Evolutionary conservation across 176 grass and related monocot genomes (phyloP).

Genomic region (Lolium perenne): DNA sequence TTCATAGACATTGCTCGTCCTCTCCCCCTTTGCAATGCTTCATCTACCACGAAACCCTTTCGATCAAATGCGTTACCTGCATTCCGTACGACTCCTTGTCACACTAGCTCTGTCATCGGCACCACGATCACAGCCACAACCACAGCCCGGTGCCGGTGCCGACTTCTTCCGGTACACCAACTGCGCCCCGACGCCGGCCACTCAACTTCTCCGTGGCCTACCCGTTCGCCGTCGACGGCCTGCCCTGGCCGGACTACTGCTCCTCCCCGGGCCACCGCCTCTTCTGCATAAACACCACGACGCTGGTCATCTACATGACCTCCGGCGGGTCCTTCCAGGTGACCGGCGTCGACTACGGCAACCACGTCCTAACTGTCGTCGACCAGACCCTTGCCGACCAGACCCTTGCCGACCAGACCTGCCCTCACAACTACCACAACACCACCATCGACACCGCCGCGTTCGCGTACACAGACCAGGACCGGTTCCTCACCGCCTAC

Average conservation of each 20-base stretch:
- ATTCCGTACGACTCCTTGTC: not conserved
- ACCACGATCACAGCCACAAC: not conserved
- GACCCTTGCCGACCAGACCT: not conserved
- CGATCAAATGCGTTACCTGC: not conserved
- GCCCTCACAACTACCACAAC: not conserved
- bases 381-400: slow-evolving; percentile 12
- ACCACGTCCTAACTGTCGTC: slow-evolving; percentile 35
- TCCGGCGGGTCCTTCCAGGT: slow-evolving; percentile 15
- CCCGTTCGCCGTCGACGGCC: slow-evolving; percentile 23
- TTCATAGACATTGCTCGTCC: not conserved
- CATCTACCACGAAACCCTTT: not conserved
- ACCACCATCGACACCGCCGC: slow-evolving; percentile 30
- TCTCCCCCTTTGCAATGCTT: not conserved
- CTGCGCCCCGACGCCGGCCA: slow-evolving; percentile 8
- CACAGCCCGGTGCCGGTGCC: not conserved
- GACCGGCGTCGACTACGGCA: slow-evolving; percentile 6
- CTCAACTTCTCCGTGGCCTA: slow-evolving; percentile 18
- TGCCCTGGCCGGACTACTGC: slow-evolving; percentile 46
- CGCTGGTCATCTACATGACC: slow-evolving; percentile 2
- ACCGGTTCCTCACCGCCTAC: slow-evolving; percentile 38
- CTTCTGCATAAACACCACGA: not conserved
- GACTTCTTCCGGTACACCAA: slow-evolving; percentile 33
- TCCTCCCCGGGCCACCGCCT: slow-evolving; percentile 29
- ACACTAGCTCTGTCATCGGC: not conserved
- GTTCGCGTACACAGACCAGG: slow-evolving; percentile 40